Conservation (phyloP, 2,329 filamentous ascomycete genomes). For the Emericellopsis atlantica region DNA sequence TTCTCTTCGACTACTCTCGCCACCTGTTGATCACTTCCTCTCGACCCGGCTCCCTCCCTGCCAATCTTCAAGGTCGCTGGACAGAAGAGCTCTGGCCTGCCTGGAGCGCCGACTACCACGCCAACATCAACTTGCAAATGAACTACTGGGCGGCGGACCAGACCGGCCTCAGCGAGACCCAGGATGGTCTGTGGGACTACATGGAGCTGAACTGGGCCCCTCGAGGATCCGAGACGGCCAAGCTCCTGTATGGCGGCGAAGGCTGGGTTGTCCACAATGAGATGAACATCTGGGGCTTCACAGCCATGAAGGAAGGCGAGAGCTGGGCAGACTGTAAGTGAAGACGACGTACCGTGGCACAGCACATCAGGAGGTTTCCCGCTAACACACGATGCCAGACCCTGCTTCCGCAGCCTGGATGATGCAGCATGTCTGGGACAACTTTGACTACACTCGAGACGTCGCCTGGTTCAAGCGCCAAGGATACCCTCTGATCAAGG, state of each 20-base stretch:
- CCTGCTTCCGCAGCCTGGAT: conserved; percentile 42
- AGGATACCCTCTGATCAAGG: conserved; percentile 41
- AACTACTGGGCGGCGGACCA: conserved; percentile 45
- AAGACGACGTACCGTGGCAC: conserved; percentile 17
- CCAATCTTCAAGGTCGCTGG: conserved; percentile 46
- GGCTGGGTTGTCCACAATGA: conserved; percentile 46
- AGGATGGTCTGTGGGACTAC: conserved; percentile 35
- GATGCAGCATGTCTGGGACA: conserved; percentile 46
- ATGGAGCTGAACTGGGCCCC: conserved; percentile 41
- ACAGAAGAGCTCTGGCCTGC: conserved; percentile 23
- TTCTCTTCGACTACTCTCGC: conserved; percentile 39
- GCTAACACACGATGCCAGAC: conserved; percentile 10
- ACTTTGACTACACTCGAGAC: conserved; percentile 39
- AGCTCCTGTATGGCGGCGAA: conserved; percentile 35
- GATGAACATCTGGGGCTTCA: conserved; percentile 46
- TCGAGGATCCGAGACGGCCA: conserved; percentile 37
- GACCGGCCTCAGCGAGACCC: conserved; percentile 32
- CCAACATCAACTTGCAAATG: conserved; percentile 50
- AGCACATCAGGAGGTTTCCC: conserved; percentile 7
- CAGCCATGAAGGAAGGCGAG: conserved; percentile 20
- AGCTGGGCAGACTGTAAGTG: conserved; percentile 18
- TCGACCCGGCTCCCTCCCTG: conserved; percentile 34
- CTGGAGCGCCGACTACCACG: conserved; percentile 42
- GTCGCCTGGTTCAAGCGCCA: conserved; percentile 27
- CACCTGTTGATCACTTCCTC: conserved; percentile 43